Evolutionary conservation across 139 green algal genomes (phyloP).

Genomic region (Penium margaritaceum): DNA sequence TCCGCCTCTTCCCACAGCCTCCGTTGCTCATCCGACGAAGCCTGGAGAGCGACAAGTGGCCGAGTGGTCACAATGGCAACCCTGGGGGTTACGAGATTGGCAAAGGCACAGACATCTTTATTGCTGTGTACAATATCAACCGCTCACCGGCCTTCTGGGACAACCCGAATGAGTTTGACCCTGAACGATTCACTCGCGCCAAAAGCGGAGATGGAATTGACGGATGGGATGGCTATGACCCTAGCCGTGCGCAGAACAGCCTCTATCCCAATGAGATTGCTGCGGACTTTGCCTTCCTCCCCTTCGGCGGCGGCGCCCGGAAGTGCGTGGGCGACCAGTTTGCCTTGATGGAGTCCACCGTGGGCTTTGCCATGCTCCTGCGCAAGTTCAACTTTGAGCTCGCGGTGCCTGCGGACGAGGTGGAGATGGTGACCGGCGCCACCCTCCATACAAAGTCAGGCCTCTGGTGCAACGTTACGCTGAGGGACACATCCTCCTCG

Average conservation of each 20-base stretch:
- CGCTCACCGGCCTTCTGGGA: conserved; percentile 86
- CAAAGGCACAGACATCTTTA: conserved; percentile 91
- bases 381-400: conserved; percentile 72
- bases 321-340: conserved; percentile 99
- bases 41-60: conserved; percentile 72
- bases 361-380: conserved; percentile 74
- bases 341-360: conserved; percentile 82
- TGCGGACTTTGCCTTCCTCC: conserved; percentile 93
- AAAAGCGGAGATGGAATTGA: conserved; percentile 53
- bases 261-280: conserved; percentile 8
- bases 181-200: conserved; percentile 68
- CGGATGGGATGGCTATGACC: conserved; percentile 67
- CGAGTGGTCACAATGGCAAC: conserved; percentile 42
- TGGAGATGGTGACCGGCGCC: conserved; percentile 84
- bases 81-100: conserved; percentile 73
- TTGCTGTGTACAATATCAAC: conserved; percentile 94
- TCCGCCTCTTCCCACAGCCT: conserved; percentile 90
- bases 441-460: conserved; percentile 96
- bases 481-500: too few species aligned
- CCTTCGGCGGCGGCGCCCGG: conserved; percentile 85
- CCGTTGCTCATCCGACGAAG: conserved; percentile 88
- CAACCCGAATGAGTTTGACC: conserved; percentile 81
- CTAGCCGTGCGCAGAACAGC: conserved; percentile 54
- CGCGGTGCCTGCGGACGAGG: conserved; percentile 45
- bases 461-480: conserved; percentile 45